Conservation (phyloP, 257 asterid species). For the Solanum phureja region DNA sequence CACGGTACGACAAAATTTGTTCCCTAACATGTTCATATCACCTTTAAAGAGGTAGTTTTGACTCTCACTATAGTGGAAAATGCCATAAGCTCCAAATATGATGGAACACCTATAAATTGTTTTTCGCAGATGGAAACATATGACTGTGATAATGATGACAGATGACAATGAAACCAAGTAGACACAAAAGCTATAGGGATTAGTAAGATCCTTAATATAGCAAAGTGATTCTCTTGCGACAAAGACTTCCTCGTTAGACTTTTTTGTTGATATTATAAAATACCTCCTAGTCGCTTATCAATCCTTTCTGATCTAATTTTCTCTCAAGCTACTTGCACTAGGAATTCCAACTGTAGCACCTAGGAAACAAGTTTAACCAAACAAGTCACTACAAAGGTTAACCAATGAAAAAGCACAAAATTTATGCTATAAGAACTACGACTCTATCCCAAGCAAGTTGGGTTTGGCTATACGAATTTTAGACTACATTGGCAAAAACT, state of each 20-base stretch:
- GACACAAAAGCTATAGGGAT: neutral
- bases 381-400: neutral
- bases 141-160: neutral
- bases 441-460: neutral
- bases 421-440: neutral
- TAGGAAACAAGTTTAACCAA: neutral
- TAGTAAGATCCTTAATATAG: neutral
- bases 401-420: neutral
- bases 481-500: neutral
- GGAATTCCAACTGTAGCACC: neutral
- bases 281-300: neutral
- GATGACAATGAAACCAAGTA: neutral
- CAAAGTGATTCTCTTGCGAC: neutral
- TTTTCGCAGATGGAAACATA: neutral
- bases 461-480: neutral
- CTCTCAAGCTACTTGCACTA: neutral
- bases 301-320: neutral
- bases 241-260: neutral
- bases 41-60: neutral
- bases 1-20: neutral
- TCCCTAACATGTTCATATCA: neutral
- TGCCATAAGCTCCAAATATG: neutral
- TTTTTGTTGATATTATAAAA: neutral
- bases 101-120: neutral
- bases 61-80: neutral